Base-by-base conservation (phyloP, 768 basidiomycete species). In the Phylloporus arenicola region DNA sequence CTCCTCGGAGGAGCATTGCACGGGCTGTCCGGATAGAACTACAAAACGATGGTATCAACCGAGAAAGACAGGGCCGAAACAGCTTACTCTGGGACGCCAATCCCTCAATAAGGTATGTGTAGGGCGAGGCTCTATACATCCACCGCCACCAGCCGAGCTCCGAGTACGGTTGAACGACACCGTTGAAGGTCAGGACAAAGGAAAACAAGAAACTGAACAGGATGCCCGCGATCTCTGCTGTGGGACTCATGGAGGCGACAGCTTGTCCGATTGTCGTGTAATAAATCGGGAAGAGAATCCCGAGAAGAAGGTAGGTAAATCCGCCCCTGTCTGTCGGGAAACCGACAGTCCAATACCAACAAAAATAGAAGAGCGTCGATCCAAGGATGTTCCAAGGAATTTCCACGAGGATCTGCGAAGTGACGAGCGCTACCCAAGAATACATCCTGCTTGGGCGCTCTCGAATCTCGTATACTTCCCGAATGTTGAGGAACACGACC, bases 291-390 rank as follows among this genome's bases (percentile, higher is more conserved):
- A 77, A 84, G 20, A 81, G 55, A 24, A 86, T 54, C 17, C 71
- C 75, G 22, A 81, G 53, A 57, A 80, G 67, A 6, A 86, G 72
- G 59, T 73, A 84, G 3, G 78, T 79, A 58, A 78, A 84, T n/a
- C 76, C 84, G 4, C 74, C 82, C 33, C 83, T 68, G 12, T 72
- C 70, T 1, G 65, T 68, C 9, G 72, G 70, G 58, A 81, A 82
- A 0, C 83, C 83, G 44, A 84, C 80, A 5, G 83, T 82, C 79
- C 80, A 85, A 65, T 76, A 86, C 84, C 84, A 87, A 57, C 76
- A 79, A 46, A 83, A 57, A 69, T 79, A 88, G 67, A 82, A 75
- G 12, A 86, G 48, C 0, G 74, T 70, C 1, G 82, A 79, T 27
- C 78, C 77, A 4, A 80, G 8, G 33, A 84, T 74, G 53, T 83